These are phyloP conservation scores for Leucosporidium creatinivorum DNA, from an alignment of 768 basidiomycete genomes.

Conservation along the genomic window DNA sequence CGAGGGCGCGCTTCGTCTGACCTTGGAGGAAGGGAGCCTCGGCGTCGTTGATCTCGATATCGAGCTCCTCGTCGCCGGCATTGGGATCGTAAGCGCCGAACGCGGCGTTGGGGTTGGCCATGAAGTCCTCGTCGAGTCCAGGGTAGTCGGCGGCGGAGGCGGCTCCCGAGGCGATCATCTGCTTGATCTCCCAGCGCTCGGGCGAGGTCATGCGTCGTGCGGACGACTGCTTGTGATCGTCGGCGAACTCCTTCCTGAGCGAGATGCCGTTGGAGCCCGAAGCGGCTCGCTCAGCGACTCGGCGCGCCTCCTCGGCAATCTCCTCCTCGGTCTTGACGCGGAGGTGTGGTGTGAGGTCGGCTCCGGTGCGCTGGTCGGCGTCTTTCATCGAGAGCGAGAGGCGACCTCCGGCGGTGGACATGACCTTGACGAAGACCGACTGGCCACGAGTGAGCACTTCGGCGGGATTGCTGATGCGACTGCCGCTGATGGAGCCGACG, in stretches of 20 bases:
- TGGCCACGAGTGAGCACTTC: slow-evolving; percentile 82
- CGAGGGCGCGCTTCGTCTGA: slow-evolving; percentile 89
- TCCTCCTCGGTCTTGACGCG: slow-evolving; percentile 92
- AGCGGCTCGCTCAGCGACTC: slow-evolving; percentile 55
- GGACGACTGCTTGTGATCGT: slow-evolving; percentile 55
- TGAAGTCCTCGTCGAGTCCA: slow-evolving; percentile 57
- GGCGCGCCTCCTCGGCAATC: slow-evolving; percentile 66
- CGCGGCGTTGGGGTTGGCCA: slow-evolving; percentile 38
- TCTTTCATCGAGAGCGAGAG: slow-evolving; percentile 94
- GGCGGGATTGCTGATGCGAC: slow-evolving; percentile 71
- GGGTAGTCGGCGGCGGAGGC: slow-evolving; percentile 89
- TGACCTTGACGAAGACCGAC: slow-evolving; percentile 87
- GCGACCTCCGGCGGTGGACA: slow-evolving; percentile 76
- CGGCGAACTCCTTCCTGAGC: slow-evolving; percentile 43
- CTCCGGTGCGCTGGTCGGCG: slow-evolving; percentile 82
- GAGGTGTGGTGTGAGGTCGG: slow-evolving; percentile 87
- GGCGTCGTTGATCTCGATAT: slow-evolving; percentile 93
- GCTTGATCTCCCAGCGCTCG: slow-evolving; percentile 99
- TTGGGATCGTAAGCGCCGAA: slow-evolving; percentile 53
- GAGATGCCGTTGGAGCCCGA: slow-evolving; percentile 85
- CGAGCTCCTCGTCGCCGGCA: slow-evolving; percentile 82
- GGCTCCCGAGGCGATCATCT: slow-evolving; percentile 90
- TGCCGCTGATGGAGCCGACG: slow-evolving; percentile 82
- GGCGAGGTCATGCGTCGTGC: slow-evolving; percentile 89
- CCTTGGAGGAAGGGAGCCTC: slow-evolving; percentile 93